A percentile compares a stretch with the other conserved stretches of the same genome.
phyloP scores from a whole-genome alignment of 1,139 yeast genomes.

The Blastobotrys illinoisensis region DNA sequence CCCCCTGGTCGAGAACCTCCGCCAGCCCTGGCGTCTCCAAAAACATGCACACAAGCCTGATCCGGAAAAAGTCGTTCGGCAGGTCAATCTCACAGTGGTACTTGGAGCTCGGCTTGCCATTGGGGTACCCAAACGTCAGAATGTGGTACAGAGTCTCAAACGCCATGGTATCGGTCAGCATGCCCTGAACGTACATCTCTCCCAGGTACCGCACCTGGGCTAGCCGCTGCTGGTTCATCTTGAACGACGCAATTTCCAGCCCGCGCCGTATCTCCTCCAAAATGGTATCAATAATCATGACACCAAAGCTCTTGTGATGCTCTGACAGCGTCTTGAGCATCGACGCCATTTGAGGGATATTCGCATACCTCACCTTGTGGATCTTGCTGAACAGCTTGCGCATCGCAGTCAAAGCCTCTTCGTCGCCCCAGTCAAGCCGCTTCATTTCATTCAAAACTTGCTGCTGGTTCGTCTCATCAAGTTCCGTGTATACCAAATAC shows the following conservation, averaged over 20 bases:
- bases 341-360: conserved; percentile 46
- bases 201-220: conserved; percentile 58
- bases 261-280: conserved; percentile 62
- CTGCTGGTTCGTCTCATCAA: conserved; percentile 37
- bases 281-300: conserved; percentile 55
- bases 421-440: conserved; percentile 46
- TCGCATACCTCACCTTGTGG: conserved; percentile 55
- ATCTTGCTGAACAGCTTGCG: conserved; percentile 55
- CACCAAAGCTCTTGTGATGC: conserved; percentile 38
- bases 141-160: conserved; percentile 55
- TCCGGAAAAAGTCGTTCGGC: conserved; percentile 66
- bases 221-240: conserved; percentile 55
- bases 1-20: conserved; percentile 11
- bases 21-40: conserved; percentile 31
- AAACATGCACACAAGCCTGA: conserved; percentile 47
- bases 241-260: conserved; percentile 58
- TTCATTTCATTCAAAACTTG: conserved; percentile 40
- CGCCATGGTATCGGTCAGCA: conserved; percentile 46
- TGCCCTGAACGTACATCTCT: conserved; percentile 37
- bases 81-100: conserved; percentile 45
- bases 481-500: conserved; percentile 40
- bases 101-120: conserved; percentile 46
- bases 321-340: conserved; percentile 40
- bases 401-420: conserved; percentile 39
- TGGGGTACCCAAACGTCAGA: conserved; percentile 64